Conservation (phyloP, 306 rosid genomes). For the Inga laurina region DNA sequence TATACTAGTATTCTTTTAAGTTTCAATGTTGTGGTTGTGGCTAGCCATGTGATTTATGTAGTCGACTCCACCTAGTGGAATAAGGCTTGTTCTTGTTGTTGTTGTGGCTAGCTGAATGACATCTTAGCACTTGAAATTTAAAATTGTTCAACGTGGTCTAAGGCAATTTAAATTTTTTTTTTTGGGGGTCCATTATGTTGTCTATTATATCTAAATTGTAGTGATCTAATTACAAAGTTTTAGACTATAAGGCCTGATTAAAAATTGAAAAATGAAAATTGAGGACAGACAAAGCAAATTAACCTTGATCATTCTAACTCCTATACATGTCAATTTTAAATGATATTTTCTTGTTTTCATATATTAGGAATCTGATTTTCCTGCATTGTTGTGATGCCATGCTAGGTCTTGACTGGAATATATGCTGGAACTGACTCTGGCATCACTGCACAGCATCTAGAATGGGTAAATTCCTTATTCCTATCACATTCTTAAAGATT, state of each 20-base stretch:
- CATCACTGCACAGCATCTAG: conserved; percentile 92
- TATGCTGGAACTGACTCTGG: conserved; percentile 84
- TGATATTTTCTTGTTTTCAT: conserved; percentile 10
- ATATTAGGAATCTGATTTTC: conserved; percentile 1
- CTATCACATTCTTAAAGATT: conserved; percentile 7
- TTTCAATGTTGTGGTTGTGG: too few species aligned
- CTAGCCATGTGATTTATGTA: too few species aligned
- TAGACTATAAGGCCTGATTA: background rate
- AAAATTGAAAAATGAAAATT: background rate
- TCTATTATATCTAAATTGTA: background rate
- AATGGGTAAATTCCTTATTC: conserved; percentile 62
- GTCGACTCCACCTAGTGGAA: too few species aligned
- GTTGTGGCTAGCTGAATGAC: background rate
- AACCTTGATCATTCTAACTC: conserved; percentile 8
- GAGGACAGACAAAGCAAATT: background rate
- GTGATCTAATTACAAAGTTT: background rate
- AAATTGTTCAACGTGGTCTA: background rate
- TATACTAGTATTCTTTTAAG: too few species aligned
- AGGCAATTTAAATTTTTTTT: background rate
- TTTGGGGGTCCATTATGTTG: background rate
- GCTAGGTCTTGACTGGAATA: conserved; percentile 86
- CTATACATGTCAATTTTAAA: conserved; percentile 3
- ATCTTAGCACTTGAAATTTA: background rate
- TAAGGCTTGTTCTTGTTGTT: too few species aligned
- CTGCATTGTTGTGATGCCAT: conserved; percentile 9